Conservation (phyloP, 768 basidiomycete species). For the Paxillus rubicundulus region DNA sequence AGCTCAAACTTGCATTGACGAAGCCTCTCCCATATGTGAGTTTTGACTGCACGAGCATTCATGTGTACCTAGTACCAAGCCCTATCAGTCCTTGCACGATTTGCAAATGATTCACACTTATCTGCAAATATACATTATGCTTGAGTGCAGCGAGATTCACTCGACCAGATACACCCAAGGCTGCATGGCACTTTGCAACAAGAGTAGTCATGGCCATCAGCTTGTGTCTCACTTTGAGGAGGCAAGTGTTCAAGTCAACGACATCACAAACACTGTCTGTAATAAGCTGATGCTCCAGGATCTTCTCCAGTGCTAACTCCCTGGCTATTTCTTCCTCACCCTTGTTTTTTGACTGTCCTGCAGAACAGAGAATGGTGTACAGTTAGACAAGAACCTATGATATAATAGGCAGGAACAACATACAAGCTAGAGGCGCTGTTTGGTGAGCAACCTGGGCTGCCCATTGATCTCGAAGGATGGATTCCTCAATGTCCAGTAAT, state of each 20-base stretch:
- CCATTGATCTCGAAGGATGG: constrained; percentile 1
- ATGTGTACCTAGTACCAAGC: not conserved
- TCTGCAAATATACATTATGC: constrained; percentile 6
- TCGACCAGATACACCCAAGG: constrained; percentile 3
- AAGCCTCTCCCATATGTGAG: constrained; percentile 13
- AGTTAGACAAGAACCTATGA: not conserved
- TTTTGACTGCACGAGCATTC: constrained; percentile 22
- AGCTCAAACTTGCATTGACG: constrained; percentile 20
- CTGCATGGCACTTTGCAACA: not conserved
- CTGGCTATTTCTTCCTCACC: not conserved
- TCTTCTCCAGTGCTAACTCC: constrained; percentile 4
- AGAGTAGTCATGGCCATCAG: not conserved
- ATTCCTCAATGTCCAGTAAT: not conserved
- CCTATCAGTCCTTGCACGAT: no score
- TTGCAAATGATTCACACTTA: not conserved
- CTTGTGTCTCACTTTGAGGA: not conserved
- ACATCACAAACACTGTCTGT: not conserved
- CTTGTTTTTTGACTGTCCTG: constrained; percentile 1
- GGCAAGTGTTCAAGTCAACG: constrained; percentile 1
- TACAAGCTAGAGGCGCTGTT: not conserved
- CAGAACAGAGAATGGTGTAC: not conserved
- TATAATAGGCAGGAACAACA: not conserved
- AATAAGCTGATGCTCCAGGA: not conserved
- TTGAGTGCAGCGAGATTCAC: constrained; percentile 4
- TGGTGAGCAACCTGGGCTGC: constrained; percentile 2